These are phyloP conservation scores for Fusarium irregulare DNA, from an alignment of 2,329 filamentous ascomycete species.

Conservation along the genomic window DNA sequence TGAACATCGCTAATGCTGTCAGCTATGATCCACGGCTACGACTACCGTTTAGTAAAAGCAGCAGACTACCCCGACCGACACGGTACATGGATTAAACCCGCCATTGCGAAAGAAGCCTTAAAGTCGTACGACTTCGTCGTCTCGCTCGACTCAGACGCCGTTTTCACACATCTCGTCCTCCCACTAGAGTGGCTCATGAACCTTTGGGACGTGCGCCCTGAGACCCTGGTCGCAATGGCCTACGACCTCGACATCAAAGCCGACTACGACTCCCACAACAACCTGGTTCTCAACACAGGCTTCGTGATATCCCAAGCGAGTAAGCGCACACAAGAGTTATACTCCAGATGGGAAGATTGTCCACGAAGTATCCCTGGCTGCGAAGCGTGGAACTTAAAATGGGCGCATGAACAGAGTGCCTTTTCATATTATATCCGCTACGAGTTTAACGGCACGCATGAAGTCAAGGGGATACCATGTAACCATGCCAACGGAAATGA, in stretches of 20 bases:
- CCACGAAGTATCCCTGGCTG: constrained; percentile 13
- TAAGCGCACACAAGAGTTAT: constrained; percentile 40
- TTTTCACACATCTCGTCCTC: constrained; percentile 55
- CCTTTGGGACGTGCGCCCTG: constrained; percentile 55
- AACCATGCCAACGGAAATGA: constrained; percentile 19
- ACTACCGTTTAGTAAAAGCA: constrained; percentile 60
- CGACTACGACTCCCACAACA: constrained; percentile 51
- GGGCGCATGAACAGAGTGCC: constrained; percentile 13
- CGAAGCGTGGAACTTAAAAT: constrained; percentile 8
- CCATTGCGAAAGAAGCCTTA: constrained; percentile 53
- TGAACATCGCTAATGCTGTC: not conserved
- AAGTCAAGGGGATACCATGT: constrained; percentile 10
- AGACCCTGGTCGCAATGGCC: constrained; percentile 58
- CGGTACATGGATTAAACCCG: constrained; percentile 60
- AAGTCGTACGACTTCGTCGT: constrained; percentile 56
- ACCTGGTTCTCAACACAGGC: constrained; percentile 42
- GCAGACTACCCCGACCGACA: constrained; percentile 55
- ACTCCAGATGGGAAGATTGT: constrained; percentile 28
- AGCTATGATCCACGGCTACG: constrained; percentile 59
- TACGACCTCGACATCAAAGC: constrained; percentile 55
- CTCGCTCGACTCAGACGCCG: constrained; percentile 58
- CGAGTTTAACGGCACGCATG: constrained; percentile 11
- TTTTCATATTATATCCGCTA: constrained; percentile 26
- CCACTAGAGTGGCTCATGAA: constrained; percentile 62
- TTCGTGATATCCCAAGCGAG: constrained; percentile 41